A percentile compares a stretch with the other conserved stretches of the same genome.
Evolutionary conservation across 495 filamentous ascomycete genomes (phyloP).

Genomic region (Daldinia concentrica): DNA sequence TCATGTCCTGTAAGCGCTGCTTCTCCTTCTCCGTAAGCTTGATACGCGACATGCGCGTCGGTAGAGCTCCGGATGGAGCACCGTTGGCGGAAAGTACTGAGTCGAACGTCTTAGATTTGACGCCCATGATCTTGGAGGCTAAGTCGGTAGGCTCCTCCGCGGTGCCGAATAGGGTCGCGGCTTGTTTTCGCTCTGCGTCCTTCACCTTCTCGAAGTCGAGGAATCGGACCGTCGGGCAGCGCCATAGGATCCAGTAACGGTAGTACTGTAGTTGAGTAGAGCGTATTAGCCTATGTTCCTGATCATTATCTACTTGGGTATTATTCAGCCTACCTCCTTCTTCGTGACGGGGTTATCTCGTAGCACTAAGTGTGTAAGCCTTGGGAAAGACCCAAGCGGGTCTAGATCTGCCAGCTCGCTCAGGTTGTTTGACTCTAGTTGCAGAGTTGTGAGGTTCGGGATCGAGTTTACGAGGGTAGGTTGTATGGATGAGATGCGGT

Average conservation of each 20-base stretch:
- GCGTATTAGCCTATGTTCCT: not conserved
- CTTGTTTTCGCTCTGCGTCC: conserved; percentile 78
- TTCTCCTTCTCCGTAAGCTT: conserved; percentile 58
- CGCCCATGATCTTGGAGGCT: conserved; percentile 86
- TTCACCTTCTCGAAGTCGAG: conserved; percentile 94
- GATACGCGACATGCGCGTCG: conserved; percentile 71
- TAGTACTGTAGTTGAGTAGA: conserved; percentile 71
- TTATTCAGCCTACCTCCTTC: conserved; percentile 77
- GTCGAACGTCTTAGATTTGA: conserved; percentile 86
- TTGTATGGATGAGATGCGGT: conserved; percentile 85
- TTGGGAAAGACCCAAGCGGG: conserved; percentile 71
- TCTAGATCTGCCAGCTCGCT: conserved; percentile 87
- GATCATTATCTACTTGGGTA: not conserved
- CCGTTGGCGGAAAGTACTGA: conserved; percentile 55
- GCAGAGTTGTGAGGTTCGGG: conserved; percentile 79
- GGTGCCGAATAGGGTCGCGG: conserved; percentile 84
- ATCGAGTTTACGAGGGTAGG: conserved; percentile 73
- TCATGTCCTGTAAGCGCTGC: conserved; percentile 64
- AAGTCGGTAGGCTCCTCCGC: conserved; percentile 77
- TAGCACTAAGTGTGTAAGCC: conserved; percentile 81
- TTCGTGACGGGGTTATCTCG: conserved; percentile 88
- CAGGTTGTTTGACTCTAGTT: conserved; percentile 80
- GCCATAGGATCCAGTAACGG: conserved; percentile 90
- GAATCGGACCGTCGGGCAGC: conserved; percentile 83
- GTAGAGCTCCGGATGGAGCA: conserved; percentile 50